These are phyloP conservation scores for Vitis hybrid DNA, from an alignment of 177 flowering plant genomes.

Conservation along the genomic window DNA sequence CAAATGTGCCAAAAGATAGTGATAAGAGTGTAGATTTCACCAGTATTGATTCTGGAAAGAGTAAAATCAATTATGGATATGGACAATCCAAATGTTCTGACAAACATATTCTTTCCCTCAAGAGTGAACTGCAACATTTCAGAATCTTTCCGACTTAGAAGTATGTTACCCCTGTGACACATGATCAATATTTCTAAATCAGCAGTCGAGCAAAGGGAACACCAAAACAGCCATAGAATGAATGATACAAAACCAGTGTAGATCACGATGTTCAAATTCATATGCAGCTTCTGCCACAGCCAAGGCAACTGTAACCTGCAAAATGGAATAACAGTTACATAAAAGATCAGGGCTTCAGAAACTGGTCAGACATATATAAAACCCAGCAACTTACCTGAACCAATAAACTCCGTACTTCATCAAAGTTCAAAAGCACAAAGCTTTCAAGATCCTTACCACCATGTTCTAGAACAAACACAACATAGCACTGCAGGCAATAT, in stretches of 20 bases:
- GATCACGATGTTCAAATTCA: conserved; percentile 96
- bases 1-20: background rate
- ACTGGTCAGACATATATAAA: background rate
- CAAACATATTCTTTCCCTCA: conserved; percentile 56
- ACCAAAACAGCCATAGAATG: background rate
- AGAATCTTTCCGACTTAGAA: conserved; percentile 60
- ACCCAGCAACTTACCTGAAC: conserved; percentile 53
- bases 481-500: conserved; percentile 63
- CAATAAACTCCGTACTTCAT: conserved; percentile 78
- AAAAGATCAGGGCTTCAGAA: background rate
- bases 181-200: conserved; percentile 5
- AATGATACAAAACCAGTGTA: conserved; percentile 66
- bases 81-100: conserved; percentile 63
- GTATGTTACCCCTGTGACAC: conserved; percentile 86
- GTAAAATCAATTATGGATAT: conserved; percentile 91
- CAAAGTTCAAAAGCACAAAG: conserved; percentile 79
- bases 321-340: conserved; percentile 8
- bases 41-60: conserved; percentile 94
- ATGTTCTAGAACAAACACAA: conserved; percentile 78
- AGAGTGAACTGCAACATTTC: conserved; percentile 50
- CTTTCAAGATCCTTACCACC: conserved; percentile 94
- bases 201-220: conserved; percentile 8
- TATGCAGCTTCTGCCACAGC: conserved; percentile 95
- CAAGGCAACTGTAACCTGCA: conserved; percentile 81
- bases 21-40: conserved; percentile 27